Percentiles rank a stretch among this genome's conserved stretches.
Evolutionary conservation across 148 eudicot species (phyloP).

Genomic region (Cornus kousa): DNA sequence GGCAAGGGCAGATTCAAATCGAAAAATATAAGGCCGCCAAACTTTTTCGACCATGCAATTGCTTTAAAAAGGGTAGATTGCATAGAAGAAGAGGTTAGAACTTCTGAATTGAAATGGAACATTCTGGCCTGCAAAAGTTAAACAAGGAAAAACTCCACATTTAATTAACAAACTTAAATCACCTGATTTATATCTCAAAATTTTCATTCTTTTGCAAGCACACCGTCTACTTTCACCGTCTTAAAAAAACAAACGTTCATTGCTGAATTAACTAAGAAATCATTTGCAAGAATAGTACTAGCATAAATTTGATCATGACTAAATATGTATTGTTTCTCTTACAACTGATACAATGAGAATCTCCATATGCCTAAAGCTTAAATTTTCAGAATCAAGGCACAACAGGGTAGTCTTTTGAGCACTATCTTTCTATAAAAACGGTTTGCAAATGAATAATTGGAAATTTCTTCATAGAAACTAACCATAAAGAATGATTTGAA

Average conservation of each 20-base stretch:
- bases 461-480: neutral
- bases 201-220: neutral
- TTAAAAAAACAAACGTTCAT: neutral
- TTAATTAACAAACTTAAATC: neutral
- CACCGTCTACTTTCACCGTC: neutral
- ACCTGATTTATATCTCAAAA: neutral
- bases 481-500: too few species aligned
- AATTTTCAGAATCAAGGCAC: neutral
- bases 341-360: neutral
- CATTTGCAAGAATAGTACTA: neutral
- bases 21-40: constrained; percentile 75
- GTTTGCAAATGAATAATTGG: neutral
- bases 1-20: constrained; percentile 81
- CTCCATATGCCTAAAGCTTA: neutral
- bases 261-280: neutral
- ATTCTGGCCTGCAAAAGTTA: constrained; percentile 70
- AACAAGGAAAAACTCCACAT: constrained; percentile 2
- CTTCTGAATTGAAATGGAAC: constrained; percentile 87
- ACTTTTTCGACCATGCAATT: constrained; percentile 66
- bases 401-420: too few species aligned
- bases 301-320: neutral
- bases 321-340: neutral
- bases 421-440: too few species aligned
- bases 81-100: constrained; percentile 62
- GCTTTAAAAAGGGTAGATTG: constrained; percentile 68